phyloP scores from a whole-genome alignment of 305 asterid genomes.

The Salvia sclarea region DNA sequence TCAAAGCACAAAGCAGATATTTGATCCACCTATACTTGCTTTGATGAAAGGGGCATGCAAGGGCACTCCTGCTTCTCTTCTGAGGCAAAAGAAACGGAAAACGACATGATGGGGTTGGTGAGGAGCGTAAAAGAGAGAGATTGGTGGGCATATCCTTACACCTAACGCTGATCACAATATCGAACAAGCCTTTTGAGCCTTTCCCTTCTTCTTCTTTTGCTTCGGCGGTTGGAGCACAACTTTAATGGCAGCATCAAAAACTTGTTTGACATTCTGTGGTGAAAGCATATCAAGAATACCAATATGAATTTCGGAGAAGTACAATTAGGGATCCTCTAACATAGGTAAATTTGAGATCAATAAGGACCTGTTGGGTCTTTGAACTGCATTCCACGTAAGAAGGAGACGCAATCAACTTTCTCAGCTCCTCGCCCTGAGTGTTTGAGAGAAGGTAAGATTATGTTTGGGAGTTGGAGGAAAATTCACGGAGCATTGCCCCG shows the following conservation, averaged over 20 bases:
- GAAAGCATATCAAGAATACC: constrained; percentile 19
- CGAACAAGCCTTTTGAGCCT: constrained; percentile 84
- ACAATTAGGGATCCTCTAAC: background rate
- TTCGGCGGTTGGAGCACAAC: constrained; percentile 98
- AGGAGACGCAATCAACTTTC: constrained; percentile 75
- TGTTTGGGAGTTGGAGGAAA: constrained; percentile 16
- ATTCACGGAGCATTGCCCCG: background rate
- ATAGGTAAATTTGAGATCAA: background rate
- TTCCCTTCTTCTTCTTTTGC: constrained; percentile 87
- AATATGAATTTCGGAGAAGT: background rate
- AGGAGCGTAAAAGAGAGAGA: constrained; percentile 28
- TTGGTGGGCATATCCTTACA: constrained; percentile 31
- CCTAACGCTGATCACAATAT: constrained; percentile 62
- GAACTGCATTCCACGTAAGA: constrained; percentile 91
- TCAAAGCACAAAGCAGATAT: constrained; percentile 35
- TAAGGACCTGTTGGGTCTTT: constrained; percentile 76
- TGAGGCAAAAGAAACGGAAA: constrained; percentile 39
- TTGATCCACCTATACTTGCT: constrained; percentile 43
- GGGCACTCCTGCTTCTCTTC: constrained; percentile 53
- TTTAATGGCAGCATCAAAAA: constrained; percentile 93
- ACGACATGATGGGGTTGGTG: constrained; percentile 8
- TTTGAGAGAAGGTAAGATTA: constrained; percentile 17
- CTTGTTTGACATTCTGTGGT: constrained; percentile 82
- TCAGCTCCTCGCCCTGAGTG: constrained; percentile 86
- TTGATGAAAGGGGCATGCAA: constrained; percentile 40